phyloP scores from a whole-genome alignment of 1,284 basidiomycete species.

The Pulchroboletus neoregius region DNA sequence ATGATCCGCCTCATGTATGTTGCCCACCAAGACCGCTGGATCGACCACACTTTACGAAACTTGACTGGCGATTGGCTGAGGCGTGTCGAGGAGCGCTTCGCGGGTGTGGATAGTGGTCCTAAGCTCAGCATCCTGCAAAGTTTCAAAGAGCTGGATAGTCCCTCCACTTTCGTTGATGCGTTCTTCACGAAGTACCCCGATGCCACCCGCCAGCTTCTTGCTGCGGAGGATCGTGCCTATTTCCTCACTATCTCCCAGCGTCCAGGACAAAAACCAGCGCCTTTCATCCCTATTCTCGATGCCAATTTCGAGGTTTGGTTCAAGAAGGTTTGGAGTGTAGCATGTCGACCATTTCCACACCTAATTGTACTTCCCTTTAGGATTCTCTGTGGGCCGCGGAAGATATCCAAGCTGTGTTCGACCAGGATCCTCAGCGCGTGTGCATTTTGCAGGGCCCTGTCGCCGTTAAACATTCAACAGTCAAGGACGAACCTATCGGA shows the following conservation, averaged over 20 bases:
- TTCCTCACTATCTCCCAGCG: slow-evolving; percentile 95
- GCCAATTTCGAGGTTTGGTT: slow-evolving; percentile 96
- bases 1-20: slow-evolving; percentile 95
- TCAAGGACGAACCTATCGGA: slow-evolving; percentile 92
- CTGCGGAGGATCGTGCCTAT: slow-evolving; percentile 93
- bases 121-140: slow-evolving; percentile 91
- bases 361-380: slow-evolving; percentile 39
- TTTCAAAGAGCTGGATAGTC: slow-evolving; percentile 82
- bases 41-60: slow-evolving; percentile 92
- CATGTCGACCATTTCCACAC: slow-evolving; percentile 4
- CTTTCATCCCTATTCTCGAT: slow-evolving; percentile 98
- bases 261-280: slow-evolving; percentile 96
- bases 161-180: slow-evolving; percentile 68
- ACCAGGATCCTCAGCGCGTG: slow-evolving; percentile 96
- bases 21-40: slow-evolving; percentile 87
- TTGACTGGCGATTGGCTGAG: slow-evolving; percentile 96
- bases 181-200: slow-evolving; percentile 88
- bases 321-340: slow-evolving; percentile 71
- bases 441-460: slow-evolving; percentile 98
- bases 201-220: slow-evolving; percentile 82
- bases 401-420: slow-evolving; percentile 97
- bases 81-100: slow-evolving; percentile 95
- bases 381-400: slow-evolving; percentile 98
- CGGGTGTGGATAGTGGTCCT: slow-evolving; percentile 78
- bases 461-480: slow-evolving; percentile 82